Evolutionary conservation across 2,329 filamentous ascomycete species (phyloP), one percentile per base, ranked within the genome.

Genomic region (Aspergillus sp.): DNA sequence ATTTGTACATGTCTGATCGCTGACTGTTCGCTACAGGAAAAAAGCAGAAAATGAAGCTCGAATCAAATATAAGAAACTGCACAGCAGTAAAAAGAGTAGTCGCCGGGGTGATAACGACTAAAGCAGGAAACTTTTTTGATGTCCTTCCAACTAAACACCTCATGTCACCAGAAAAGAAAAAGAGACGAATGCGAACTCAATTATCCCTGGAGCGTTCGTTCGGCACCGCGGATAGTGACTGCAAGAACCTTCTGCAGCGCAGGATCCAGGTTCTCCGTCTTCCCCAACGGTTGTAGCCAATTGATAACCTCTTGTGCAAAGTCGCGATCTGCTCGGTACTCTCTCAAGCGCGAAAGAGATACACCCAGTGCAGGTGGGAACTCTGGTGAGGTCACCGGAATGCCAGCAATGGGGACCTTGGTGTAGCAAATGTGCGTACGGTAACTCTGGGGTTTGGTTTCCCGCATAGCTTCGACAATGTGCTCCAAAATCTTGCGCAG

Each of bases 311-410:
- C 70, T 57, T 71, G 65, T 37, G 74, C 72, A 45, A 81, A 57
- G 25, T 61, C 61, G 54, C 44, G 67, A 53, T 66, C 53, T 39
- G 71, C 59, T 33, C 73, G 65, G 19, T 74, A 69, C 47, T 74
- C 73, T 59, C 79, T 83, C 52, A 96, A 66, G 41, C 77, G 73
- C 1, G 76, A 73, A 45, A 96, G 73, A 6, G 83, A 78, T 49
- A 80, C 75, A 44, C 82, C 80, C 51, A 96, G 70, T 43, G 83
- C 85, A 38, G 76, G 74, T 5, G 90, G 86, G 67, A 95, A 95
- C 3, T 83, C 80, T 6, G 84, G 74, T 2, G 85, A 85, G 30
- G 74, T 72, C 4, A 79, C 66, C 22, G 78, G 76, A 13, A 90
- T 67, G 17, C 83, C 84, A 44, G 87, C 72, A 2, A 94, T 73